phyloP scores from a whole-genome alignment of 2,329 filamentous ascomycete species.

The Apiospora marii region DNA sequence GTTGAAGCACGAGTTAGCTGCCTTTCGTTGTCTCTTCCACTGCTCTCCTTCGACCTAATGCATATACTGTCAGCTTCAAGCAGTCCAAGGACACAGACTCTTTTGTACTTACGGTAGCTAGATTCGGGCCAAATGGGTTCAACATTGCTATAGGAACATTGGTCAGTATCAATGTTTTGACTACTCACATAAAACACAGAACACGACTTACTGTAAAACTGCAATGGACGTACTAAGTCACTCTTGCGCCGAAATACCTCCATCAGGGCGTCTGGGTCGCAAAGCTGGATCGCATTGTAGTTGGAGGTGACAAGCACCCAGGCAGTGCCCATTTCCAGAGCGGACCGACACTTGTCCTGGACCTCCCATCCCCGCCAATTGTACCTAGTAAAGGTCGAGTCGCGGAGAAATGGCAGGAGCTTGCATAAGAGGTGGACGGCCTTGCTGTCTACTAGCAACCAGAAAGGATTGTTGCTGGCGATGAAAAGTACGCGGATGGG shows the following conservation, averaged over 20 bases:
- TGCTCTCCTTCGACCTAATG: constrained; percentile 27
- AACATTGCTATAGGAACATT: too few species aligned
- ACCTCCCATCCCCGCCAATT: constrained; percentile 42
- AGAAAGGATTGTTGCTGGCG: background rate
- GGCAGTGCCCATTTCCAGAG: constrained; percentile 38
- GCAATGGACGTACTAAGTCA: constrained; percentile 31
- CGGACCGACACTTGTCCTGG: constrained; percentile 34
- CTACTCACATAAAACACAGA: too few species aligned
- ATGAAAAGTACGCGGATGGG: background rate
- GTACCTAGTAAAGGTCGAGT: constrained; percentile 36
- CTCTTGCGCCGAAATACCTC: constrained; percentile 26
- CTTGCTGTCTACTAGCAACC: background rate
- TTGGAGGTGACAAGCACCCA: constrained; percentile 32
- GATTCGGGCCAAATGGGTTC: too few species aligned
- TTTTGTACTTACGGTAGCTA: too few species aligned
- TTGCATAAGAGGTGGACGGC: background rate
- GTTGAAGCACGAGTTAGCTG: constrained; percentile 39
- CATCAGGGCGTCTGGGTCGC: constrained; percentile 28
- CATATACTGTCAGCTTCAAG: background rate
- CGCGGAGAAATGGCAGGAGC: background rate
- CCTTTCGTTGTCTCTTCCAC: constrained; percentile 37
- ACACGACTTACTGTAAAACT: too few species aligned
- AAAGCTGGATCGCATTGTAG: constrained; percentile 31
- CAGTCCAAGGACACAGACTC: too few species aligned
- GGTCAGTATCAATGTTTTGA: too few species aligned